Evolutionary conservation across 306 rosid genomes (phyloP).

Genomic region (Astragalus membranaceus): DNA sequence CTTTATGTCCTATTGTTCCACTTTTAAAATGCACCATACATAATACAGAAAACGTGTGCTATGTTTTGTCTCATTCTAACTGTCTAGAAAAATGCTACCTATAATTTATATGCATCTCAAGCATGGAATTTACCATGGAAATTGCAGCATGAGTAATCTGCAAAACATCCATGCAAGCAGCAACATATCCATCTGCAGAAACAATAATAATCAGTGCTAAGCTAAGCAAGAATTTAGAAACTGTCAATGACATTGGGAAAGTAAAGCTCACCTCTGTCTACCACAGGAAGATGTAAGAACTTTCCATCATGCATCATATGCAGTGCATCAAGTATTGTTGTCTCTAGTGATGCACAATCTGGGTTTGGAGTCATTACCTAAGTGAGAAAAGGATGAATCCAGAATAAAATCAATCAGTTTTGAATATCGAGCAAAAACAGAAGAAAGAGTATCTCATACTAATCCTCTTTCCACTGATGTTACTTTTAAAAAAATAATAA

Average conservation of each 20-base stretch:
- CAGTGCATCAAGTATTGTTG: slow-evolving; percentile 84
- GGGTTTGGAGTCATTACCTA: slow-evolving; percentile 97
- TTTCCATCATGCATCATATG: slow-evolving; percentile 94
- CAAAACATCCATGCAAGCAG: slow-evolving; percentile 87
- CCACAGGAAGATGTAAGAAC: slow-evolving; percentile 92
- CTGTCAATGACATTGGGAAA: slow-evolving; percentile 11
- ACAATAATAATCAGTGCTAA: slow-evolving; percentile 15
- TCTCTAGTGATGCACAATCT: slow-evolving; percentile 74
- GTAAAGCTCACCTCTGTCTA: slow-evolving; percentile 67
- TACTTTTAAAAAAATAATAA: slow-evolving; percentile 6
- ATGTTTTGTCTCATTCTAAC: neutral
- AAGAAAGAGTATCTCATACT: slow-evolving; percentile 11
- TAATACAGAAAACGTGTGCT: neutral
- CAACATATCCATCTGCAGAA: slow-evolving; percentile 63
- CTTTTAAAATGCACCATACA: neutral
- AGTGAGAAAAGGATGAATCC: slow-evolving; percentile 7
- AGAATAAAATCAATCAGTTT: slow-evolving; percentile 2
- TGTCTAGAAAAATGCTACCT: neutral
- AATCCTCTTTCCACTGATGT: slow-evolving; percentile 35
- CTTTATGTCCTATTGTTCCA: neutral
- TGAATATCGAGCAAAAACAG: slow-evolving; percentile 20
- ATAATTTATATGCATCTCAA: neutral
- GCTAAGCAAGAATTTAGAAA: slow-evolving; percentile 4
- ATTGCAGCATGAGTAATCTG: slow-evolving; percentile 90
- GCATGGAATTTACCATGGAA: slow-evolving; percentile 59